Evolutionary conservation across 768 basidiomycete genomes (phyloP).

Genomic region (Paxillus ammoniavirescens): DNA sequence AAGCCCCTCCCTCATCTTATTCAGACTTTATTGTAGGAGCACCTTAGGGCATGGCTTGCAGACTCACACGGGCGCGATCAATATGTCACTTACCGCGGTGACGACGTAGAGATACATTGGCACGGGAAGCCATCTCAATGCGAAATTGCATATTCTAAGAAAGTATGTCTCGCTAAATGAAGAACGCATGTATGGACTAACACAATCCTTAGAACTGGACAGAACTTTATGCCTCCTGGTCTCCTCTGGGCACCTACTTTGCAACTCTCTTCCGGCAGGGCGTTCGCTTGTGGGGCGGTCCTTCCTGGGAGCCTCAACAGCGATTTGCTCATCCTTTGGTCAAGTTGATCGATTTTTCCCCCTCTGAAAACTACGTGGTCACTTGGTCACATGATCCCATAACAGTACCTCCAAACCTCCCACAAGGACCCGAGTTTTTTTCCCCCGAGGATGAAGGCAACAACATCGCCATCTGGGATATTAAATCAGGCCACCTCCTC

Average conservation of each 20-base stretch:
- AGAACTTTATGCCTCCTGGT: constrained; percentile 96
- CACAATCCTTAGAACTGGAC: constrained; percentile 76
- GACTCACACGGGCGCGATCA: constrained; percentile 94
- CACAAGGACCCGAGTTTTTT: constrained; percentile 82
- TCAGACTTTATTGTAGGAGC: constrained; percentile 59
- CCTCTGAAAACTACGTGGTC: constrained; percentile 93
- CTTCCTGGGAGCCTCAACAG: constrained; percentile 84
- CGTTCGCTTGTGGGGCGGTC: constrained; percentile 93
- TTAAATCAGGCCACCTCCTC: constrained; percentile 88
- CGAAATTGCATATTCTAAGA: constrained; percentile 72
- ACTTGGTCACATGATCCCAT: constrained; percentile 98
- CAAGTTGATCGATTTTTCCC: constrained; percentile 95
- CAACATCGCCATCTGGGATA: constrained; percentile 97
- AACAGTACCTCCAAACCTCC: constrained; percentile 74
- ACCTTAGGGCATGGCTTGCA: constrained; percentile 91
- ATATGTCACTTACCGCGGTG: constrained; percentile 90
- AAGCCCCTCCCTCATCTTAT: neutral
- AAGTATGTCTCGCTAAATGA: constrained; percentile 45
- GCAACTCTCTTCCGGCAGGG: constrained; percentile 94
- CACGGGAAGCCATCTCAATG: constrained; percentile 88
- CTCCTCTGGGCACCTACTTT: constrained; percentile 92
- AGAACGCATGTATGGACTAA: constrained; percentile 5
- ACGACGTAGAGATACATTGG: constrained; percentile 90
- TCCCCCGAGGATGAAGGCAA: constrained; percentile 95
- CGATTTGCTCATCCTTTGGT: constrained; percentile 95